Evolutionary conservation across 2,329 filamentous ascomycete genomes (phyloP).

Genomic region (Hirsutella rhossiliensis): DNA sequence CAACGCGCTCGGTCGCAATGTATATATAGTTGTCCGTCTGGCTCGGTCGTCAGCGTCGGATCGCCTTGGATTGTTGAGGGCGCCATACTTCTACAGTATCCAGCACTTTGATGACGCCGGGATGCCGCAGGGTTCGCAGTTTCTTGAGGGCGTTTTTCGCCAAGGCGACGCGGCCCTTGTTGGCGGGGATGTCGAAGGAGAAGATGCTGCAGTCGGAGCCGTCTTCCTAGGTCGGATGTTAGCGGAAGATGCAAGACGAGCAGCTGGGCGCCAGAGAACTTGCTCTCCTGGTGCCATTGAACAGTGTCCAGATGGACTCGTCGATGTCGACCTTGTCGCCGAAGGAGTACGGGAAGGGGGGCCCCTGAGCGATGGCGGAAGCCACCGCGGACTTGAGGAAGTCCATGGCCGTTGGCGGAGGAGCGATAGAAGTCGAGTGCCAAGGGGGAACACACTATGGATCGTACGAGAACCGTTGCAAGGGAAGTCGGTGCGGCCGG

Average conservation of each 20-base stretch:
- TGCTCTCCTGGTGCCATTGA: constrained; percentile 88
- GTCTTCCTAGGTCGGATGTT: constrained; percentile 55
- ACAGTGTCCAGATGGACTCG: constrained; percentile 90
- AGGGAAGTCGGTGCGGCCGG: not conserved
- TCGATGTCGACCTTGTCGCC: constrained; percentile 87
- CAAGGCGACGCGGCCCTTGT: constrained; percentile 70
- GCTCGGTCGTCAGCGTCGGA: constrained; percentile 10
- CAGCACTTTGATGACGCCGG: constrained; percentile 84
- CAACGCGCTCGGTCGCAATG: constrained; percentile 84
- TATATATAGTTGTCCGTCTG: constrained; percentile 92
- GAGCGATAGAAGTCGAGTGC: not conserved
- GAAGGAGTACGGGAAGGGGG: constrained; percentile 84
- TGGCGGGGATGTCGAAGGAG: constrained; percentile 77
- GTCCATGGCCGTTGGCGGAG: constrained; percentile 52
- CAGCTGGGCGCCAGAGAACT: constrained; percentile 8
- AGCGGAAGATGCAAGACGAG: not conserved
- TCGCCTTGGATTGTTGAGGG: not conserved
- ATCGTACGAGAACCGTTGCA: not conserved
- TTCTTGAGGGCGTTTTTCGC: constrained; percentile 93
- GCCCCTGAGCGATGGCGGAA: constrained; percentile 90
- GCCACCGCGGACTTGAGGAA: constrained; percentile 96
- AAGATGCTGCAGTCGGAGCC: constrained; percentile 92
- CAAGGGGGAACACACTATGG: not conserved
- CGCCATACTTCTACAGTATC: constrained; percentile 77
- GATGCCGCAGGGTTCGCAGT: constrained; percentile 82